A percentile compares a stretch with the other conserved stretches of the same genome.
phyloP scores from a whole-genome alignment of 2,329 filamentous ascomycete species.

The Tothia fuscella region DNA sequence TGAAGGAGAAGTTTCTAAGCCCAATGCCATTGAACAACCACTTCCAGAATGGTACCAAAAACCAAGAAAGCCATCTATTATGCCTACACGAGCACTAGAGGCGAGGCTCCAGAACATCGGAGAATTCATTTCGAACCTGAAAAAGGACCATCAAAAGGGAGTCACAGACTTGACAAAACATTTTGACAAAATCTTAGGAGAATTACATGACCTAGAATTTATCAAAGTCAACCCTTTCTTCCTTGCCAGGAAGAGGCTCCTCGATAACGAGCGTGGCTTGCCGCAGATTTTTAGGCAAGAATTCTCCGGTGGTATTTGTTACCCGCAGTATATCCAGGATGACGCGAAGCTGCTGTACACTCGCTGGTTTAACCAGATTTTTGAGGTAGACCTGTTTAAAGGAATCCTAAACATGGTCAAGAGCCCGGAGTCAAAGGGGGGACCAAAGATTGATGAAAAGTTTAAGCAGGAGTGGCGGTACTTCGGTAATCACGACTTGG shows the following conservation, averaged over 20 bases:
- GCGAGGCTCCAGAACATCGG: neutral
- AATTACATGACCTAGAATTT: neutral
- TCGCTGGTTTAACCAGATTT: conserved; percentile 31
- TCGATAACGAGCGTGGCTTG: neutral
- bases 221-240: neutral
- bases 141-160: neutral
- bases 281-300: neutral
- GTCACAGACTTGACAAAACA: neutral
- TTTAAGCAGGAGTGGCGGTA: conserved; percentile 16
- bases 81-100: neutral
- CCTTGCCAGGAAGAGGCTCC: neutral
- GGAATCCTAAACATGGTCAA: conserved; percentile 24
- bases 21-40: neutral
- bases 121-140: neutral
- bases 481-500: conserved; percentile 28
- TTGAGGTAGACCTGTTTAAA: conserved; percentile 34
- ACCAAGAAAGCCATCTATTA: neutral
- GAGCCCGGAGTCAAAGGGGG: conserved; percentile 10
- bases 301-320: neutral
- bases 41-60: conserved; percentile 5
- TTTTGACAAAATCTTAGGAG: neutral
- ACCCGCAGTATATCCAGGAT: conserved; percentile 34
- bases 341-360: conserved; percentile 36
- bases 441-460: conserved; percentile 15
- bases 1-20: neutral